Conservation (phyloP, 192 early-diverging fungal species). For the Backusella circina region DNA sequence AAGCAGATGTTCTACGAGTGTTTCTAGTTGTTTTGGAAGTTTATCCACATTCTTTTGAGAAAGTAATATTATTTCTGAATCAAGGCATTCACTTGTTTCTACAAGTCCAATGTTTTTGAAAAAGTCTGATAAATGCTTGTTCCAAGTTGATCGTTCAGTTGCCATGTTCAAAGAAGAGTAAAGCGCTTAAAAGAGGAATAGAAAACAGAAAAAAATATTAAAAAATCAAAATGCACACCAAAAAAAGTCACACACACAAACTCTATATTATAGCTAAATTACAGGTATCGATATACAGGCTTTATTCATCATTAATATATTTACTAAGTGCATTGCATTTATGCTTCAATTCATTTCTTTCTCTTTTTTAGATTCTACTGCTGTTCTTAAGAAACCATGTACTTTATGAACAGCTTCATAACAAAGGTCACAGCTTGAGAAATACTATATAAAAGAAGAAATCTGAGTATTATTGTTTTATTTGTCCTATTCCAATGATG, state of each 20-base stretch:
- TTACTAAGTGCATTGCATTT: not conserved
- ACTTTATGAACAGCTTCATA: constrained; percentile 42
- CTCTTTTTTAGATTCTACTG: constrained; percentile 55
- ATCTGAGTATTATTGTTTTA: not conserved
- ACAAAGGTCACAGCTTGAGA: constrained; percentile 34
- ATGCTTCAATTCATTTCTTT: constrained; percentile 34
- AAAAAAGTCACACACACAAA: not conserved
- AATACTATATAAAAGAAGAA: constrained; percentile 28
- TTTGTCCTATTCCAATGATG: not conserved
- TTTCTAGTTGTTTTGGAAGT: constrained; percentile 17
- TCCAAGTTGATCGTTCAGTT: constrained; percentile 12
- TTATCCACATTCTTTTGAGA: constrained; percentile 12
- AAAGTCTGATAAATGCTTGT: constrained; percentile 15
- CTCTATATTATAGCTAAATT: not conserved
- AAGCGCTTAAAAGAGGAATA: too few species aligned
- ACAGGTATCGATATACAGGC: not conserved
- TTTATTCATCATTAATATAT: not conserved
- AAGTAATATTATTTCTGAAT: constrained; percentile 22
- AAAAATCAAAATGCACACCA: not conserved
- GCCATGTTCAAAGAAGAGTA: not conserved
- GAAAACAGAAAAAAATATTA: not conserved
- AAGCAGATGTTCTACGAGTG: constrained; percentile 20
- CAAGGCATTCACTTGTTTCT: constrained; percentile 25
- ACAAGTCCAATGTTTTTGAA: constrained; percentile 18
- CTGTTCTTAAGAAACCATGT: constrained; percentile 63